phyloP scores from a whole-genome alignment of 768 basidiomycete genomes.

The Termitomyces heimii region DNA sequence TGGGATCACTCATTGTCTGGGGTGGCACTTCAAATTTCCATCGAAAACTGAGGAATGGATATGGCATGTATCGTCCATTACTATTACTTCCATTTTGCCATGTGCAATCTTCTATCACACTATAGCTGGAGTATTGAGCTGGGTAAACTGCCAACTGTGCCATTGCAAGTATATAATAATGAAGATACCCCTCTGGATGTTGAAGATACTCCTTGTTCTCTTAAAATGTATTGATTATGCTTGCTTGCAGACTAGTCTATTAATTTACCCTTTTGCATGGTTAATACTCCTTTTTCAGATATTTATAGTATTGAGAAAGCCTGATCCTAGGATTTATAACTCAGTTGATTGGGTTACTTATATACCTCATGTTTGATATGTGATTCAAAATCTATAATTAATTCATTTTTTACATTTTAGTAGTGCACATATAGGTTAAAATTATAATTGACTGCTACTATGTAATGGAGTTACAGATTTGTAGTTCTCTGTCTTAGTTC shows the following conservation, averaged over 20 bases:
- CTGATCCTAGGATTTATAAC: neutral
- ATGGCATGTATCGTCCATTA: constrained; percentile 10
- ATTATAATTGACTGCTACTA: too few species aligned
- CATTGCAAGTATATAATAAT: neutral
- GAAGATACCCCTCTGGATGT: neutral
- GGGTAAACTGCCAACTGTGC: neutral
- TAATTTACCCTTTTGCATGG: neutral
- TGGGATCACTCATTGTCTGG: constrained; percentile 11
- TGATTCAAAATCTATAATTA: neutral
- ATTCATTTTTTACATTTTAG: neutral
- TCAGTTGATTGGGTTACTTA: constrained; percentile 1
- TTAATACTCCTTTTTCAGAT: neutral
- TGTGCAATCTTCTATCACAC: neutral
- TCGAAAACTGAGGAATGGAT: constrained; percentile 9
- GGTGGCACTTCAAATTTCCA: constrained; percentile 22
- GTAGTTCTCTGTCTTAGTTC: too few species aligned
- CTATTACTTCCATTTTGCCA: neutral
- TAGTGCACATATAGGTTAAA: too few species aligned
- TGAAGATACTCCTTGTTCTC: neutral
- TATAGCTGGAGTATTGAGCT: neutral
- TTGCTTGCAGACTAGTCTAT: neutral
- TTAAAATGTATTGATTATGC: neutral
- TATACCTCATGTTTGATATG: constrained; percentile 2
- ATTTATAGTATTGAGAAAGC: constrained; percentile 1
- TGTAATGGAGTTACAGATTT: too few species aligned